Base-by-base conservation (phyloP, 352 stramenopile genomes). In the Phytophthora fragariaefolia region DNA sequence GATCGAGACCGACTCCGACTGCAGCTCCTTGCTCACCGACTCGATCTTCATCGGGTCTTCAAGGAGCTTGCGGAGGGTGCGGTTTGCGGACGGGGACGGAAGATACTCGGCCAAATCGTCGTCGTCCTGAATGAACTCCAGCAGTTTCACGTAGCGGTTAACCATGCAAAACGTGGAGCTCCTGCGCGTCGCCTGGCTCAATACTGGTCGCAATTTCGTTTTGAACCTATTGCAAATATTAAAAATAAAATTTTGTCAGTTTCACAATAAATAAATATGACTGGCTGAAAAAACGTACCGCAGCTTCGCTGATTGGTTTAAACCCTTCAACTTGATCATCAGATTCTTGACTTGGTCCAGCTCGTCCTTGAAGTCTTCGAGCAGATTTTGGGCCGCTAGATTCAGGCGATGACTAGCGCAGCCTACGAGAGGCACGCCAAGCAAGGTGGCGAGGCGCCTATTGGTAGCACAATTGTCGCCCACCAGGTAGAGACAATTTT, bases 241-340 rank as follows among this genome's bases (percentile, higher is more conserved):
- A 34, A 5, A 34, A 34, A n/a, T 34, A 9, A 34, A 34, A 34
- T 34, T 34, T 5, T 34, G 28, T 34, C 28, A 34, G 28, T 9
- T 34, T 34, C 28, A 34, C 28, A 34, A n/a, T n/a, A n/a, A n/a
- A n/a, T n/a, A n/a, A 34, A 34, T 34, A 34, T 34, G 28, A 34
- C 9, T 34, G 28, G 28, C 5, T 34, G 28, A 9, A 34, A 34
- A 34, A 34, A 9, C 20, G 9, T 50, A 28, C 43, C 43, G 23
- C 4, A 30, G 20, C 43, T 50, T 50, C 43, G 18, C 12, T 23
- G 43, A 50, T 50, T 50, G 43, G 43, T 50, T 50, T 20, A 50
- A 30, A 50, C 43, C 22, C 43, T 50, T 50, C 3, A 50, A 23
- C 43, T 50, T 50, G 20, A 30, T 26, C 40, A 48, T 48, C 40